Base-by-base conservation (phyloP, 495 filamentous ascomycete species). In the Haplographium delicatum region DNA sequence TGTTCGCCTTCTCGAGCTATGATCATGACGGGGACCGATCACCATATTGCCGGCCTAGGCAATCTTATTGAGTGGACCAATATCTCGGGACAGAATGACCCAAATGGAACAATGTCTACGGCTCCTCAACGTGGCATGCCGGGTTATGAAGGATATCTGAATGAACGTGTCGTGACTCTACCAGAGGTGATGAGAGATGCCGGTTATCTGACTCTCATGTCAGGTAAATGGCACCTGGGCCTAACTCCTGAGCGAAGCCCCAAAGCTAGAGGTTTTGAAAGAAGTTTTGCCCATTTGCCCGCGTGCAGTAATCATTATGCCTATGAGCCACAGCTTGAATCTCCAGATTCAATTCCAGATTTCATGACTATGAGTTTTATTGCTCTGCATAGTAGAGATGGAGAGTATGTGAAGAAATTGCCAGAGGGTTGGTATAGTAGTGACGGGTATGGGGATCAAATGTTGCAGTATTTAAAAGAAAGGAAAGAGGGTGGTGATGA, bases 61-160 rank as follows among this genome's bases (percentile, higher is more conserved):
- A 72, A 73, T 30, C 43, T 77, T 30, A 59, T 68, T 38, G 71
- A 74, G 53, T 70, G 52, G 47, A 56, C 54, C 0, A 57, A 30
- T 44, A 15, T 25, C 10, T 42, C 41, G 15, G 38, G 45, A 20
- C 39, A 62, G 50, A 13, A 63, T 49, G 11, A 45, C 31, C 49
- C 42, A 37, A 66, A 67, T n/a, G 69, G 66, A 1, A 65, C 31
- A 38, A 64, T 27, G 66, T 66, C 39, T 58, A 65, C 40, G 10
- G 51, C 50, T 16, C 54, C 41, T 15, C 50, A 56, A 26, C 43
- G 25, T 8, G 67, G 64, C n/a, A 81, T 79, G 76, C 79, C 81
- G 1, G 80, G 81, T 0, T 82, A 84, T 58, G 81, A 84, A 61
- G 80, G 80, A 2, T 84, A 82, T 50, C 69, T 85, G 24, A 83